Percentiles rank a stretch among this genome's conserved stretches.
Conservation (phyloP, 164 flowering plant genomes). For the Nymphaea thermarum region DNA sequence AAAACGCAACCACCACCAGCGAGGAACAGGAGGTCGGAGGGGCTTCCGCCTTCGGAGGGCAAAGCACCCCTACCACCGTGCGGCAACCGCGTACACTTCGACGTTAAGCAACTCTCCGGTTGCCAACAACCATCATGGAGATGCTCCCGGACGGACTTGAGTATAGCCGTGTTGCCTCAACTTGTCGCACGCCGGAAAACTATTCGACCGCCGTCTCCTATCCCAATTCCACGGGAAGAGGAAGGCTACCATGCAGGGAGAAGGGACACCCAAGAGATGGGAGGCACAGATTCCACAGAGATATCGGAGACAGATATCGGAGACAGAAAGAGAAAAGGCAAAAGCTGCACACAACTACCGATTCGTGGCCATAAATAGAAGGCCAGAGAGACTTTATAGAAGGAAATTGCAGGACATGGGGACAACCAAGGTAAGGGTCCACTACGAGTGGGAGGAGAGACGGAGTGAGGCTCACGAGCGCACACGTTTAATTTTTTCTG, state of each 20-base stretch:
- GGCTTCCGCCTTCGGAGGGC: constrained; percentile 73
- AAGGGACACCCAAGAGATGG: not conserved
- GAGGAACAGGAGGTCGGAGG: constrained; percentile 70
- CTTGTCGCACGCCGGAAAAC: not conserved
- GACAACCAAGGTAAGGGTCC: not conserved
- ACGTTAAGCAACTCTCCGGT: constrained; percentile 1
- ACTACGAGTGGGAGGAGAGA: no score
- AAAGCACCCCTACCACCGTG: constrained; percentile 80
- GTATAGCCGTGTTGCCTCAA: constrained; percentile 27
- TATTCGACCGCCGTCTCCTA: not conserved
- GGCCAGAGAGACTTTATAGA: not conserved
- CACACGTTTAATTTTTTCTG: not conserved
- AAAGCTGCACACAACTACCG: no score
- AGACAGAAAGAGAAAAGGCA: not conserved
- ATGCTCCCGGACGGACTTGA: constrained; percentile 14
- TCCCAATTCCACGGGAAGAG: not conserved
- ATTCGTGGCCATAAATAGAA: no score
- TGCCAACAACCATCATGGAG: constrained; percentile 12
- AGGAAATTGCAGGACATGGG: not conserved
- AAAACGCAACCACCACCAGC: constrained; percentile 43
- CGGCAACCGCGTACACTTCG: constrained; percentile 32
- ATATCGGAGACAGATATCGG: not conserved
- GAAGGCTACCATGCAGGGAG: not conserved
- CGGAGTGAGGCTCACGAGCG: no score
- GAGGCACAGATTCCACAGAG: not conserved